phyloP scores from a whole-genome alignment of 768 basidiomycete genomes.

The Boletus sp. region DNA sequence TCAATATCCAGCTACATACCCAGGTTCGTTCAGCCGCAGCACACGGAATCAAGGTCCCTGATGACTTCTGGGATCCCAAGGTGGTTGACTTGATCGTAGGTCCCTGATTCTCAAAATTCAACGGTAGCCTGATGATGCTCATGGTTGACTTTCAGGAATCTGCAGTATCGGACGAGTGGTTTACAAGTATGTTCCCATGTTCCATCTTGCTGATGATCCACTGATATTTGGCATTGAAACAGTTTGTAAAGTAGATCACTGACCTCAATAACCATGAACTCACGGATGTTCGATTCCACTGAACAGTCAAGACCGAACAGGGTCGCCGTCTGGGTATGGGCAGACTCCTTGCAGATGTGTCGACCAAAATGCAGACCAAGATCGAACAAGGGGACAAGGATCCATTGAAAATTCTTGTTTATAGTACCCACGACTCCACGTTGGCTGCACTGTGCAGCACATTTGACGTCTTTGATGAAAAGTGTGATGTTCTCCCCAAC shows the following conservation, averaged over 20 bases:
- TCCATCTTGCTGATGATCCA: neutral
- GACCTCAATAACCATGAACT: neutral
- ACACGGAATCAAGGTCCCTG: constrained; percentile 67
- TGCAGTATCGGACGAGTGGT: constrained; percentile 79
- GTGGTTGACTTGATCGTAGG: constrained; percentile 58
- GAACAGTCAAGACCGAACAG: constrained; percentile 66
- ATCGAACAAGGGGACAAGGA: constrained; percentile 42
- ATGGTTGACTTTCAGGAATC: constrained; percentile 45
- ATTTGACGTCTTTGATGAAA: constrained; percentile 70
- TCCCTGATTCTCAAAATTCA: neutral
- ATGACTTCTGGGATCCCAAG: constrained; percentile 64
- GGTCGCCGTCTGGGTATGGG: constrained; percentile 78
- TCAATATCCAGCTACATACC: neutral
- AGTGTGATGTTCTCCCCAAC: constrained; percentile 38
- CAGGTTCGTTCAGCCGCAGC: constrained; percentile 67
- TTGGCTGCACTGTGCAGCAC: constrained; percentile 62
- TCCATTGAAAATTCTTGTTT: constrained; percentile 61
- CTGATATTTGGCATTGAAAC: constrained; percentile 6
- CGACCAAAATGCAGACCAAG: constrained; percentile 61
- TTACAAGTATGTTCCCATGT: constrained; percentile 43
- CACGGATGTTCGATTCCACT: constrained; percentile 8
- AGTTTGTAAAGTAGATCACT: constrained; percentile 23
- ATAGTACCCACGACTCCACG: constrained; percentile 70
- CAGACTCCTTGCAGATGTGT: constrained; percentile 60
- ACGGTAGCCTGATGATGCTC: neutral